Percentiles rank a stretch among this genome's conserved stretches.
Conservation (phyloP, 768 basidiomycete genomes). For the Tremella mesenterica region DNA sequence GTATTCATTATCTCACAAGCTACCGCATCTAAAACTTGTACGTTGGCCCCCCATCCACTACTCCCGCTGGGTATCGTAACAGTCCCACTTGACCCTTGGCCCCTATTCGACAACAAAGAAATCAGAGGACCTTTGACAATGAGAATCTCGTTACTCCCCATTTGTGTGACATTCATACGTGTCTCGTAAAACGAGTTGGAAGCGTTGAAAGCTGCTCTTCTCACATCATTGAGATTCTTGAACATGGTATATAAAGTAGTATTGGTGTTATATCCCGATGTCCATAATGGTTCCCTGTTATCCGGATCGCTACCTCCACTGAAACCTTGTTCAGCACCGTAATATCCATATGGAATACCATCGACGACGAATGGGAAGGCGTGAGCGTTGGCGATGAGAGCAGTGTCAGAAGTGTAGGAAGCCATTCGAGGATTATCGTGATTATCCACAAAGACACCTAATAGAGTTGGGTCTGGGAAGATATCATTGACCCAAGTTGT, state of each 20-base stretch:
- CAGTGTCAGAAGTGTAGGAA: constrained; percentile 21
- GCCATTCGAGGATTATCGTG: constrained; percentile 44
- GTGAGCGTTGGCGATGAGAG: constrained; percentile 43
- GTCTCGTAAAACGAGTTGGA: constrained; percentile 36
- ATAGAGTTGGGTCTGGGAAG: constrained; percentile 39
- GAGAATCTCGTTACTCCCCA: constrained; percentile 26
- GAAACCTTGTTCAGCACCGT: constrained; percentile 38
- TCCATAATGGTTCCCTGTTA: constrained; percentile 44
- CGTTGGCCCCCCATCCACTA: constrained; percentile 22
- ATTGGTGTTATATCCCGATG: constrained; percentile 26
- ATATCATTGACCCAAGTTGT: constrained; percentile 21
- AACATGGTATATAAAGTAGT: constrained; percentile 39
- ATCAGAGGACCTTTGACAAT: constrained; percentile 36
- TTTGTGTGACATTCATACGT: constrained; percentile 22
- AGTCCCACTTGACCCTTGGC: constrained; percentile 13
- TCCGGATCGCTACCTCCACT: constrained; percentile 41
- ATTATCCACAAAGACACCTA: constrained; percentile 42
- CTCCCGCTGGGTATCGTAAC: constrained; percentile 22
- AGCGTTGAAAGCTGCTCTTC: constrained; percentile 32
- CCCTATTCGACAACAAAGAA: constrained; percentile 37
- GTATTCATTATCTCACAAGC: constrained; percentile 29
- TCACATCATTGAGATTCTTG: constrained; percentile 31
- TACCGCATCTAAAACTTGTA: constrained; percentile 32
- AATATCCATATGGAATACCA: constrained; percentile 46
- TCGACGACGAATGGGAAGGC: constrained; percentile 44